A percentile compares a stretch with the other conserved stretches of the same genome.
Evolutionary conservation across 129 eudicot genomes (phyloP).

Genomic region (Gnaphalium uliginosum): DNA sequence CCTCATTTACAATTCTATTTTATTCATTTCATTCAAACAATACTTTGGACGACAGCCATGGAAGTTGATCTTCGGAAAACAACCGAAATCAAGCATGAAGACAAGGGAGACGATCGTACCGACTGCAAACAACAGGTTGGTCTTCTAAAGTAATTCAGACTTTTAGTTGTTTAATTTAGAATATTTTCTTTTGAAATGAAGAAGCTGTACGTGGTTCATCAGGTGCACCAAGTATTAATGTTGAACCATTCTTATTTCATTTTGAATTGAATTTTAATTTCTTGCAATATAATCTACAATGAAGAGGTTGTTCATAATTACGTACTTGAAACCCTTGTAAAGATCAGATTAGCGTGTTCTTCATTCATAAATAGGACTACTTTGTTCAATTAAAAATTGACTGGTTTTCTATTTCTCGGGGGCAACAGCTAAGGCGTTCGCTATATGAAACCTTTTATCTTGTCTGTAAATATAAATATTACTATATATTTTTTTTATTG

Average conservation of each 20-base stretch:
- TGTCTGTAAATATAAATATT: background rate
- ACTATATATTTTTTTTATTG: too few relatives aligned
- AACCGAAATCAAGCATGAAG: slow-evolving; percentile 34
- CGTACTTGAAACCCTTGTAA: background rate
- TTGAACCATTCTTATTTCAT: too few relatives aligned
- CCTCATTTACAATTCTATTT: slow-evolving; percentile 31
- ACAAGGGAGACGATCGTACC: slow-evolving; percentile 26
- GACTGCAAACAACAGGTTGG: slow-evolving; percentile 33
- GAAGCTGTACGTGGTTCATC: slow-evolving; percentile 3
- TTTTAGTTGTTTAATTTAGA: background rate
- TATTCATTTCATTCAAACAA: slow-evolving; percentile 15
- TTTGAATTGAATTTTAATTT: background rate
- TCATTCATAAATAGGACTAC: too few relatives aligned
- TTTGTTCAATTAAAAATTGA: too few relatives aligned
- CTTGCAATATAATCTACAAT: background rate
- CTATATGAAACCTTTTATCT: background rate
- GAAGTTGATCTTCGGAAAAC: slow-evolving; percentile 34
- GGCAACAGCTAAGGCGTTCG: too few relatives aligned
- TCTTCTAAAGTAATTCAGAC: background rate
- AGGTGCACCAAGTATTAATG: background rate
- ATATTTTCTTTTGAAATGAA: background rate
- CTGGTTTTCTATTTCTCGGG: too few relatives aligned
- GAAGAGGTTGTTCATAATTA: background rate
- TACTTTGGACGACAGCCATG: slow-evolving; percentile 21
- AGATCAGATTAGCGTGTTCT: background rate